Percentiles rank a stretch among this genome's conserved stretches.
These are phyloP conservation scores for Cicer pinnatifidum DNA, from an alignment of 306 rosid species.

Conservation along the genomic window DNA sequence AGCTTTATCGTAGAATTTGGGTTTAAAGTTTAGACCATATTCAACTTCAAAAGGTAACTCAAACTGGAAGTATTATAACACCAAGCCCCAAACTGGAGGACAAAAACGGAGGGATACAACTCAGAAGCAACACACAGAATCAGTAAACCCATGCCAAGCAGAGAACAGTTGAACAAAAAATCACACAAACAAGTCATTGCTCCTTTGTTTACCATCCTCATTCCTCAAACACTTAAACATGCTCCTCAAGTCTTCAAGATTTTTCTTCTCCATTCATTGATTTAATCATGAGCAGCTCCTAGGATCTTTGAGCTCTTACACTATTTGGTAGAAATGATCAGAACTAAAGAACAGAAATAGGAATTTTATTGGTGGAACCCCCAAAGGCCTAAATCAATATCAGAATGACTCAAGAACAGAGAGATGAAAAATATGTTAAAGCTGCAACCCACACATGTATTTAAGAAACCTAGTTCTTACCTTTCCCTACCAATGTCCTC, in stretches of 20 bases:
- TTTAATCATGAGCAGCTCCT: not conserved
- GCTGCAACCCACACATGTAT: no score
- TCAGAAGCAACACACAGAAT: not conserved
- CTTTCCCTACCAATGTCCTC: no score
- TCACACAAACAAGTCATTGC: not conserved
- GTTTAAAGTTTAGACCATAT: not conserved
- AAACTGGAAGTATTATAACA: not conserved
- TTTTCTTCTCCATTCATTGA: not conserved
- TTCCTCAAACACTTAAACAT: not conserved
- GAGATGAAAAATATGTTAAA: no score
- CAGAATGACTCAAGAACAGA: no score
- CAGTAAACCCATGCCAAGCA: not conserved
- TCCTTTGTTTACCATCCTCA: not conserved
- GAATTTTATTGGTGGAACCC: no score
- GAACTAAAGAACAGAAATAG: not conserved
- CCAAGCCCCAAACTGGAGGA: not conserved
- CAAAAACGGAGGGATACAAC: not conserved
- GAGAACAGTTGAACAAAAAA: not conserved
- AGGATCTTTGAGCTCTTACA: not conserved
- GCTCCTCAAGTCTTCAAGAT: not conserved
- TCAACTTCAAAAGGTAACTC: not conserved
- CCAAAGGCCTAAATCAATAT: no score
- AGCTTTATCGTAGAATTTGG: conserved; percentile 18
- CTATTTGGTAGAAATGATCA: not conserved
- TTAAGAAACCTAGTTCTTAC: no score